Base-by-base conservation (phyloP, 2,329 filamentous ascomycete genomes). In the Aspergillus puulaauensis region DNA sequence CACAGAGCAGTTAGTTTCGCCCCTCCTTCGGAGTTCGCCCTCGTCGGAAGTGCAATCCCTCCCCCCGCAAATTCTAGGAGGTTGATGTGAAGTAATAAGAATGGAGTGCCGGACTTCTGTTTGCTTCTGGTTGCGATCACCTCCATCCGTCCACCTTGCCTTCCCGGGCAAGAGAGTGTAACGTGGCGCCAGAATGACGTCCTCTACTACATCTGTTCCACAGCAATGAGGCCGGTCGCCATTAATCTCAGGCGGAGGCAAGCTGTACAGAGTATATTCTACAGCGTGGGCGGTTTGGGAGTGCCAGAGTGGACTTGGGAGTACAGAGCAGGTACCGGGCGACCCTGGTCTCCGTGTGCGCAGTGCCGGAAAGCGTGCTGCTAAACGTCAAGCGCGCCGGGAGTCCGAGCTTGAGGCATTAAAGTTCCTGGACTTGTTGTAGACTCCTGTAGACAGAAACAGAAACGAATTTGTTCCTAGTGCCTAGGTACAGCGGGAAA, bases 171-270 rank as follows among this genome's bases (percentile, higher is more conserved):
- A 11, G 5, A 35, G 6, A 51, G 54, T 60, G 61, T 56, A 61
- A 61, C 59, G 44, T 56, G 37, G 61, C 59, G 56, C 37, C 51
- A 62, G 56, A 35, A 64, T 64, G 62, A 64, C 62, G 60, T 64
- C 59, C 8, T 60, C 57, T 53, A 50, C 52, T 59, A 46, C 45
- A 45, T 43, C 52, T 51, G 53, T 53, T 50, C 46, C 60, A 44
- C 54, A 21, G 21, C 21, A 53, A 53, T 51, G 35, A 50, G 49
- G 49, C 31, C 47, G 33, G 44, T 21, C 11, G 19, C 24, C 50
- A 33, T 44, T 23, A 17, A 43, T 15, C 40, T 35, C 35, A 41
- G 19, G 11, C 23, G 12, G 33, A 27, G 27, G 19, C 43, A 12
- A 51, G 14, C 15, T 31, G 27, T 31, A 31, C 9, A 31, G 23